Percentiles rank a stretch among this genome's conserved stretches.
phyloP scores from a whole-genome alignment of 2,329 filamentous ascomycete genomes.

The Fusarium nanum region DNA sequence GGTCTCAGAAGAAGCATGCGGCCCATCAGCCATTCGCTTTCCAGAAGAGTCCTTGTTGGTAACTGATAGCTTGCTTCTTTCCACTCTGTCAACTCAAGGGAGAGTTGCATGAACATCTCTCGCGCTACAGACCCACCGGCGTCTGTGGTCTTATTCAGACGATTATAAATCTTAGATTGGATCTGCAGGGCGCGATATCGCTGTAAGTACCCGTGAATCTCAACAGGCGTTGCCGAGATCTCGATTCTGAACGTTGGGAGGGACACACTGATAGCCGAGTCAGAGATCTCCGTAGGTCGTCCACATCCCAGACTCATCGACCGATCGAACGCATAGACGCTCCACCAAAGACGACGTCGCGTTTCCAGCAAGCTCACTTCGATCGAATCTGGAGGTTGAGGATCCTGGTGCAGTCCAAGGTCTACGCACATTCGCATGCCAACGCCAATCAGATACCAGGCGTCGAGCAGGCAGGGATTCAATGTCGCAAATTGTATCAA shows the following conservation, averaged over 20 bases:
- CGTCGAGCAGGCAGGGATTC: constrained; percentile 6
- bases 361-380: constrained; percentile 1
- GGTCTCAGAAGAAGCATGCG: constrained; percentile 4
- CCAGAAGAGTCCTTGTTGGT: constrained; percentile 2
- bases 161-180: constrained; percentile 3
- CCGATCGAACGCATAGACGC: constrained; percentile 9
- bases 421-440: constrained; percentile 22
- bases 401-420: constrained; percentile 14
- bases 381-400: background rate
- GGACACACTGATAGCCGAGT: background rate
- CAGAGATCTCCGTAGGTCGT: constrained; percentile 11
- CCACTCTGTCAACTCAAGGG: background rate
- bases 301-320: constrained; percentile 24
- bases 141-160: accelerated
- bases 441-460: constrained; percentile 18
- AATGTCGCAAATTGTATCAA: constrained; percentile 15
- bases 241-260: constrained; percentile 9
- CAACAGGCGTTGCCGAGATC: background rate
- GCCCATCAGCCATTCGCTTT: constrained; percentile 24
- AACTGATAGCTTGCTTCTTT: constrained; percentile 9
- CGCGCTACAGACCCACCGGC: accelerated
- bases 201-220: constrained; percentile 15
- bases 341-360: constrained; percentile 16
- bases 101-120: background rate
- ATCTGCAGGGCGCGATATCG: constrained; percentile 14